Evolutionary conservation across 345 rosid genomes (phyloP).

Genomic region (Salix koriyanagi): DNA sequence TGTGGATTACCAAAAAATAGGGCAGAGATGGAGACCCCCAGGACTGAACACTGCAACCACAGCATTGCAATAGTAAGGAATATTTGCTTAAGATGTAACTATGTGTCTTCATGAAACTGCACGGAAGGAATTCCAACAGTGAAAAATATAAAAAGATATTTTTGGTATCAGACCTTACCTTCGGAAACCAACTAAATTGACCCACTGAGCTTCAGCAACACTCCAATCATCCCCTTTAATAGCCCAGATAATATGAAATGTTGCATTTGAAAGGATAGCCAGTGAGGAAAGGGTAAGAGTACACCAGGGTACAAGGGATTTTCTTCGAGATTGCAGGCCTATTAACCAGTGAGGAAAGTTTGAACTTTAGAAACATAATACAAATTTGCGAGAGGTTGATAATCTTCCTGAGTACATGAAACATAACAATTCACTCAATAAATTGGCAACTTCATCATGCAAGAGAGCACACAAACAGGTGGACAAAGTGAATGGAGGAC

Average conservation of each 20-base stretch:
- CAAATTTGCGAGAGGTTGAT: not conserved
- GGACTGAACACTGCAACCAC: slow-evolving; percentile 36
- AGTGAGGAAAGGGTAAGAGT: slow-evolving; percentile 38
- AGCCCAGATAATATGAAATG: slow-evolving; percentile 36
- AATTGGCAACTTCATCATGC: not conserved
- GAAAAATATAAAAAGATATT: not conserved
- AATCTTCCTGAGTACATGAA: not conserved
- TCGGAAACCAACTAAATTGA: slow-evolving; percentile 38
- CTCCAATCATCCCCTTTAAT: slow-evolving; percentile 41
- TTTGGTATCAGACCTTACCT: slow-evolving; percentile 28
- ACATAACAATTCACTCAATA: not conserved
- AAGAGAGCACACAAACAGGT: not conserved
- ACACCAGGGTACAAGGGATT: slow-evolving; percentile 31
- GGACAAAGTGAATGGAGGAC: not conserved
- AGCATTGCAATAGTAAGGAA: not conserved
- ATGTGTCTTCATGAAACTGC: not conserved
- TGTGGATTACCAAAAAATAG: slow-evolving; percentile 33
- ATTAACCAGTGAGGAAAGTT: not conserved
- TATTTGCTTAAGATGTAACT: not conserved
- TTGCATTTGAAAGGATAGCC: slow-evolving; percentile 33
- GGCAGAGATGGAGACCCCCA: slow-evolving; percentile 27
- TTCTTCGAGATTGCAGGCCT: slow-evolving; percentile 36
- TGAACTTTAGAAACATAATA: not conserved
- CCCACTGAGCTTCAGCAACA: slow-evolving; percentile 41
- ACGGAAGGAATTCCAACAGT: not conserved